Percentiles rank a stretch among this genome's conserved stretches.
Evolutionary conservation across 352 stramenopile genomes (phyloP).

Genomic region (Blastocystis sp.): DNA sequence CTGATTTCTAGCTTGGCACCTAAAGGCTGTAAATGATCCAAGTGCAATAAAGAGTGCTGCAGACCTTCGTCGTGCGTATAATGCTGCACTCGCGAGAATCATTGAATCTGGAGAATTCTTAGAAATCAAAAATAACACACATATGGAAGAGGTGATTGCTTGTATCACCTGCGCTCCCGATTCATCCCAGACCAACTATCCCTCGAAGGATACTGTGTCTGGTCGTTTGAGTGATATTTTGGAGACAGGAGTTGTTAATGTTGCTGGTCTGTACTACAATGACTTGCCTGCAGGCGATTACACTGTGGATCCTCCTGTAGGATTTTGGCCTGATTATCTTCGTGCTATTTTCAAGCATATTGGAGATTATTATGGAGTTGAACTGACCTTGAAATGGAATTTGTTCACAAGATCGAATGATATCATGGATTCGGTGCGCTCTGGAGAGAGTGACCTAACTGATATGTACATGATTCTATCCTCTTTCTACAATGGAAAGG

Average conservation of each 20-base stretch:
- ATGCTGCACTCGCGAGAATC: constrained; percentile 41
- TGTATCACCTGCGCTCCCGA: constrained; percentile 57
- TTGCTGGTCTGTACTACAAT: constrained; percentile 42
- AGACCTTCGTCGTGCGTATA: constrained; percentile 18
- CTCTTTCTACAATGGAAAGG: constrained; percentile 59
- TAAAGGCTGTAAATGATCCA: neutral
- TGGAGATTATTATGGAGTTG: neutral
- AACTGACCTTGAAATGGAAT: constrained; percentile 42
- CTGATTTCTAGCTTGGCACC: neutral
- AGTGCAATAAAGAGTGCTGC: constrained; percentile 12
- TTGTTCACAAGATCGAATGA: constrained; percentile 10
- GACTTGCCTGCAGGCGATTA: constrained; percentile 59
- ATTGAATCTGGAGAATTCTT: constrained; percentile 56
- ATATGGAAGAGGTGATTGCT: constrained; percentile 56
- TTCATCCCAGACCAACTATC: neutral
- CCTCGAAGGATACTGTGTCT: neutral
- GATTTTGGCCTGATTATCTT: constrained; percentile 59
- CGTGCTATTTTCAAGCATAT: constrained; percentile 14
- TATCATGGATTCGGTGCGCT: constrained; percentile 23
- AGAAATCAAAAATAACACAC: constrained; percentile 27
- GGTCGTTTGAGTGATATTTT: constrained; percentile 29
- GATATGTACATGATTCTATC: constrained; percentile 60
- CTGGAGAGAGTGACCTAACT: constrained; percentile 39
- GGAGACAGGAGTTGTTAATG: neutral
- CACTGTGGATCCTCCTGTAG: constrained; percentile 24